Evolutionary conservation across 1,139 yeast genomes (phyloP), one percentile per base, ranked within the genome.

Genomic region (Yamadazyma diddensiae): DNA sequence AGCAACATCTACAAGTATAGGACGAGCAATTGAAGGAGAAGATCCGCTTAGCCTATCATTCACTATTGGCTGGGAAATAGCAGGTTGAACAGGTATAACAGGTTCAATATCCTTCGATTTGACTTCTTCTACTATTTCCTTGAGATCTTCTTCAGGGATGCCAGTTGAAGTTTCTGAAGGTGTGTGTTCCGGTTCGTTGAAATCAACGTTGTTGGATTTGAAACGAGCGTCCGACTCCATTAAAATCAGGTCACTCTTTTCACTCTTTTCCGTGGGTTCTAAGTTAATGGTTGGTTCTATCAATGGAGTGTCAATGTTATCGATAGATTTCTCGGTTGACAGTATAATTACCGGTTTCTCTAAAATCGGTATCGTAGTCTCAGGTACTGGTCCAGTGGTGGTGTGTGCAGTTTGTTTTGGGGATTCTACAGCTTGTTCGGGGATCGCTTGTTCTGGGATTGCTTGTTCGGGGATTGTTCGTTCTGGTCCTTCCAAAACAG

Each of bases 1-100:
- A 6, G 38, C 25, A 10, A 46, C 27, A 7, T 47, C 50, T 26
- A 41, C 39, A 21, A 47, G 39, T 5, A 37, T 27, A 3, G 52
- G 52, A 10, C 24, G 34, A 10, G 44, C 41, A 16, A 47, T 44
- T 12, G 21, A 21, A 10, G 21, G 16, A 15, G 30, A 28, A 15
- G n/a, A n/a, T 15, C n/a, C 4, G 5, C 18, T 21, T 5, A 21
- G 21, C 10, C 17, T 28, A 6, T 21, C 15, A 13, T 24, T 24
- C 20, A 16, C 27, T 8, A 24, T 16, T 28, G 22, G 31, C 12
- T 24, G 20, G 6, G 27, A 6, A 10, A 24, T 24, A 15, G 27
- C 9, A 15, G 27, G 15, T 15, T n/a, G 4, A 14, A 8, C 22
- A 10, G 22, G 15, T 6, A 4, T 15, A 15, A n/a, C n/a, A 5